Evolutionary conservation across 495 filamentous ascomycete species (phyloP), one percentile per base, ranked within the genome.

Genomic region (Daldinia grandis): DNA sequence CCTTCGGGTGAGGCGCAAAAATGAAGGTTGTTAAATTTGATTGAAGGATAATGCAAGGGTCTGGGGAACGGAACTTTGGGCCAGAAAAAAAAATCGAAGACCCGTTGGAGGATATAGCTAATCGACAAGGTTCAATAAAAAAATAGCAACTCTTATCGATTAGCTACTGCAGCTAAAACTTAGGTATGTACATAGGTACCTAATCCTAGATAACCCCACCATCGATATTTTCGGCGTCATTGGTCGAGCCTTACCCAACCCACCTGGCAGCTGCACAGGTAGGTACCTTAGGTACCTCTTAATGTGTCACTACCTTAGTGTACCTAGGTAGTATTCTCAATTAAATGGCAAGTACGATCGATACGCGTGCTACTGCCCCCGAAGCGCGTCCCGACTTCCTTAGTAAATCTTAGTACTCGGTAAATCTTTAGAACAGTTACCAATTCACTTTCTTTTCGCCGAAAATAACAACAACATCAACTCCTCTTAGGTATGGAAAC

Each of bases 141-240:
- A 21, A 53, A 49, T 54, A 67, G 37, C 37, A 37, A 47, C 25
- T 9, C 59, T 72, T 72, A 68, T 72, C 64, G 64, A 72, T 68
- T 72, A 49, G 44, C 6, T 10, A 28, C 30, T 37, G 24, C 31
- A 62, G n/a, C 42, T 17, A 42, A 9, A 42, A 25, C n/a, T 17
- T n/a, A n/a, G n/a, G n/a, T n/a, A n/a, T n/a, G 25, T 27, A 27
- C 25, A 1, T 27, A 27, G 25, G 25, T 27, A 27, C 25, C 25
- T 35, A 30, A 12, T 38, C 19, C 24, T 55, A 64, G 49, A 31
- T 21, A 47, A 38, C 63, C 63, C 55, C 63, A 58, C 54, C 33
- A 66, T 51, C 24, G 24, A 24, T 65, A 19, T 12, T 15, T 12
- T 50, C 19, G 15, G 58, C 42, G 31, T 60, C 27, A 72, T 72